These are phyloP conservation scores for Cordyceps cateniannulata DNA, from an alignment of 2,329 filamentous ascomycete genomes.

Conservation along the genomic window DNA sequence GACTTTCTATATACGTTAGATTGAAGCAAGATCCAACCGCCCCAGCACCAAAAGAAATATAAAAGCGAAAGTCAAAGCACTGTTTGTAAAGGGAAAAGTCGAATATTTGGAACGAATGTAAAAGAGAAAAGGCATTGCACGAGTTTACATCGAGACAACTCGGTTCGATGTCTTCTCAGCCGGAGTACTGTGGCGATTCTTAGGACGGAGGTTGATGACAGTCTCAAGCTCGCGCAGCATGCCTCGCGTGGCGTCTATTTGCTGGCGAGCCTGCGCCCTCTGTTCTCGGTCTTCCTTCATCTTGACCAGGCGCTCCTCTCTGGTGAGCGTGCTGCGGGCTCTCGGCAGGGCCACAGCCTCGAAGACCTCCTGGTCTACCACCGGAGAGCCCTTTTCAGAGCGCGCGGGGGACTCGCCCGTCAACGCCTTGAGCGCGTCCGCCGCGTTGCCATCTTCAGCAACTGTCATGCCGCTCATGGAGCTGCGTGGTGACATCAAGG, in stretches of 20 bases:
- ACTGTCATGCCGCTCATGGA: conserved; percentile 64
- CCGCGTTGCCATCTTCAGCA: conserved; percentile 44
- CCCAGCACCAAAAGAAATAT: background rate
- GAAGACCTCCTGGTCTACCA: conserved; percentile 73
- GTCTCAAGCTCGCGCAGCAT: conserved; percentile 93
- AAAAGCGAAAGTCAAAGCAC: background rate
- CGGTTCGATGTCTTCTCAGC: conserved; percentile 25
- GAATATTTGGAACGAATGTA: background rate
- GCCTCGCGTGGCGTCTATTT: conserved; percentile 72
- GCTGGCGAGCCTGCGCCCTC: conserved; percentile 65
- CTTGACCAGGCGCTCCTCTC: conserved; percentile 81
- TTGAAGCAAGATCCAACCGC: background rate
- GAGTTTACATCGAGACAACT: conserved; percentile 37
- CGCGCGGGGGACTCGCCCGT: conserved; percentile 61
- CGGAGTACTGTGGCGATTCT: conserved; percentile 31
- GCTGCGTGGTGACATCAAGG: conserved; percentile 49
- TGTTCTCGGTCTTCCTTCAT: conserved; percentile 81
- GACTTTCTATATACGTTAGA: conserved; percentile 3
- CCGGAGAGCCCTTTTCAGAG: conserved; percentile 49
- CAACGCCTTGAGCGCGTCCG: conserved; percentile 66
- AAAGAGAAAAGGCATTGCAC: conserved; percentile 9
- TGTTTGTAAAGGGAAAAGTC: background rate
- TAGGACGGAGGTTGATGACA: conserved; percentile 59
- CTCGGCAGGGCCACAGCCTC: conserved; percentile 76
- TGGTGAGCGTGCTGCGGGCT: conserved; percentile 63